Evolutionary conservation across 441 rosid species (phyloP).

Genomic region (Gossypium trilobum): DNA sequence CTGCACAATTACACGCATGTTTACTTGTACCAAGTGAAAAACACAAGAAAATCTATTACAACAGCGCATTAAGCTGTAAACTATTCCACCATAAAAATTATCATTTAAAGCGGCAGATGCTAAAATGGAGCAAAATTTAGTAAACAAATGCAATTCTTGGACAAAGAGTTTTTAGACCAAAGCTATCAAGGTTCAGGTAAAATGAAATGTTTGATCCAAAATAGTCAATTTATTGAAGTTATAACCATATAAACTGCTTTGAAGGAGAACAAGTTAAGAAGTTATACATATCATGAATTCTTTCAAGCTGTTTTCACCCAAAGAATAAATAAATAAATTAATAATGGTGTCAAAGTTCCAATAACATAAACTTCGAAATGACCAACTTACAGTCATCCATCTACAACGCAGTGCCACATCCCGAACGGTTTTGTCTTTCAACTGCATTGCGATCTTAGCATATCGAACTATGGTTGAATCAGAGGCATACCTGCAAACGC

Average conservation of each 20-base stretch:
- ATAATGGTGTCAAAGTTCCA: background rate
- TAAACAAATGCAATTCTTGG: no score
- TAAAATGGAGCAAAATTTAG: no score
- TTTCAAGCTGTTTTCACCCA: background rate
- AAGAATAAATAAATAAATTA: no score
- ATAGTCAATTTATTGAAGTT: background rate
- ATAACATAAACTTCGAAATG: background rate
- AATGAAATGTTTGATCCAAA: background rate
- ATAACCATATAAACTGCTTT: background rate
- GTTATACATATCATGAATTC: background rate
- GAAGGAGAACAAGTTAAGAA: background rate
- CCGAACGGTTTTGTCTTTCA: conserved; percentile 48
- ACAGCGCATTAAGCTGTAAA: no score
- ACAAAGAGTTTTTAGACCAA: no score
- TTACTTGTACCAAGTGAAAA: background rate
- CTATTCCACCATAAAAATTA: no score
- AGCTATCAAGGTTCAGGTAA: background rate
- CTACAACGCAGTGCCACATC: conserved; percentile 58
- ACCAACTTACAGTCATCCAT: conserved; percentile 54
- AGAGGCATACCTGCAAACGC: conserved; percentile 36
- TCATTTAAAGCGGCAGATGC: no score
- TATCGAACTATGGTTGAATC: conserved; percentile 40
- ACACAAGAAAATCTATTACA: no score
- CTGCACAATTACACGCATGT: background rate
- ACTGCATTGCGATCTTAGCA: conserved; percentile 52